A percentile compares a stretch with the other conserved stretches of the same genome.
phyloP scores from a whole-genome alignment of 2,329 filamentous ascomycete genomes.

The Xylaria sp. region DNA sequence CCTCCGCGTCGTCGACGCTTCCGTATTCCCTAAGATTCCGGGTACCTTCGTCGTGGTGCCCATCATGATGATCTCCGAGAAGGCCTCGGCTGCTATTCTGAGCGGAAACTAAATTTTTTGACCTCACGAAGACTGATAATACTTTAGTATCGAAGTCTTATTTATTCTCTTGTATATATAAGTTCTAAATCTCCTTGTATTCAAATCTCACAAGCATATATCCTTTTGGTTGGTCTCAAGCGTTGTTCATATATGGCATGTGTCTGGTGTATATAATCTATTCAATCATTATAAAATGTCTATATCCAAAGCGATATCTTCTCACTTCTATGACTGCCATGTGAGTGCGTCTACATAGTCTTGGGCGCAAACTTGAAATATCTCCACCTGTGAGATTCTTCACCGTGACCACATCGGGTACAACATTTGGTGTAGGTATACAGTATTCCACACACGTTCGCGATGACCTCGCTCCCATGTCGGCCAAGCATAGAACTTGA shows the following conservation, averaged over 20 bases:
- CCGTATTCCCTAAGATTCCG: slow-evolving; percentile 63
- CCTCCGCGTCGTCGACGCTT: slow-evolving; percentile 66
- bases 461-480: background rate
- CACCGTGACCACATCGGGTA: too few relatives aligned
- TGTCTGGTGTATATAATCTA: background rate
- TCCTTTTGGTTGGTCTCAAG: background rate
- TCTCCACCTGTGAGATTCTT: too few relatives aligned
- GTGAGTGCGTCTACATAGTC: too few relatives aligned
- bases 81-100: slow-evolving; percentile 47
- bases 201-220: too few relatives aligned
- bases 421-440: background rate
- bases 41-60: slow-evolving; percentile 46
- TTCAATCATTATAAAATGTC: background rate
- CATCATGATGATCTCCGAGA: slow-evolving; percentile 47
- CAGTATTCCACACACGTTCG: background rate
- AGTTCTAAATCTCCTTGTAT: background rate
- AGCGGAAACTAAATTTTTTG: slow-evolving; percentile 23
- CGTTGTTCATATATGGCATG: too few relatives aligned
- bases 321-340: too few relatives aligned
- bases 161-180: slow-evolving; percentile 16
- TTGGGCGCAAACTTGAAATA: too few relatives aligned
- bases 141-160: background rate
- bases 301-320: background rate
- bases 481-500: background rate
- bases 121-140: background rate